Percentiles rank a stretch among this genome's conserved stretches.
These are phyloP conservation scores for Exophiala aquamarina DNA, from an alignment of 2,329 filamentous ascomycete genomes.

Conservation along the genomic window DNA sequence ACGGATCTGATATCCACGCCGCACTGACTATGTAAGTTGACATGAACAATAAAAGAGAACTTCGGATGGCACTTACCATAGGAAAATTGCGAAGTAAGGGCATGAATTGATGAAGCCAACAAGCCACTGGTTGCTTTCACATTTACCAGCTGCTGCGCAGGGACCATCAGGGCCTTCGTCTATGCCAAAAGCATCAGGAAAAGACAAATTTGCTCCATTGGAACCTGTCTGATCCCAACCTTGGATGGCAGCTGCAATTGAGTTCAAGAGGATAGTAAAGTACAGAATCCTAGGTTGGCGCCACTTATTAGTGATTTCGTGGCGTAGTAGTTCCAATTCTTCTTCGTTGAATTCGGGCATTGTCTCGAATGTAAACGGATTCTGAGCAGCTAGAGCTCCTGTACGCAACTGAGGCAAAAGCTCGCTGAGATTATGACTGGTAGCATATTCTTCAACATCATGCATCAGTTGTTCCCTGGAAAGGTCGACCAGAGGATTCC, in stretches of 20 bases:
- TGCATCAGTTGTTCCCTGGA: conserved; percentile 51
- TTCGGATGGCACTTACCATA: conserved; percentile 39
- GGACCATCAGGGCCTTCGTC: conserved; percentile 32
- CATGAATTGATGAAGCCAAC: conserved; percentile 66
- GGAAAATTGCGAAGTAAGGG: conserved; percentile 55
- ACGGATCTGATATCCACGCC: too few species aligned
- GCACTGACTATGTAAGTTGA: too few species aligned
- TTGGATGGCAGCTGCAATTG: conserved; percentile 41
- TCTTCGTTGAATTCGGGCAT: conserved; percentile 33
- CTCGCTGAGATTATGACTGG: conserved; percentile 47
- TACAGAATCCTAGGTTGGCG: conserved; percentile 36
- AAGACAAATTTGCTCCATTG: conserved; percentile 53
- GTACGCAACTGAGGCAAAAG: conserved; percentile 52
- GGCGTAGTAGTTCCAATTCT: conserved; percentile 34
- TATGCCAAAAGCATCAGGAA: too few species aligned
- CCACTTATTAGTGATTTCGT: conserved; percentile 36
- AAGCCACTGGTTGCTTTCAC: conserved; percentile 54
- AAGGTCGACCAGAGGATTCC: conserved; percentile 57
- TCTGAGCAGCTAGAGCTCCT: conserved; percentile 52
- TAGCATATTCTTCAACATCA: conserved; percentile 56
- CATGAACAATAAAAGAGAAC: not conserved
- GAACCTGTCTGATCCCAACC: conserved; percentile 43
- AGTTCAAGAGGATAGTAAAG: conserved; percentile 38
- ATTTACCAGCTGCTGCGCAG: conserved; percentile 31
- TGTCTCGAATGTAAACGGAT: conserved; percentile 51